Conservation (phyloP, 169 alveolate species). For the Plasmodium vinckei region DNA sequence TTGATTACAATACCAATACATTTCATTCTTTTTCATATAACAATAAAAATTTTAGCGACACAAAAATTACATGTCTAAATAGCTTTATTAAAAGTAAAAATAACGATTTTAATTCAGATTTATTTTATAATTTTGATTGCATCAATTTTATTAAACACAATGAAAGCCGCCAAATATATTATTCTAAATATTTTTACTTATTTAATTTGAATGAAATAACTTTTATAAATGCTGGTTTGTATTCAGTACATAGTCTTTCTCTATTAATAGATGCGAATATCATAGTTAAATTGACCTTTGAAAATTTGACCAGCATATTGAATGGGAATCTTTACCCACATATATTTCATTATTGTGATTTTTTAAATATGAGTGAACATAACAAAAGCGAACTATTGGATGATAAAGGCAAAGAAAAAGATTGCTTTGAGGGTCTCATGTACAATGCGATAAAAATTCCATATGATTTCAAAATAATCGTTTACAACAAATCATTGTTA, state of each 20-base stretch:
- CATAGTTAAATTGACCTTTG: conserved; percentile 20
- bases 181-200: conserved; percentile 53
- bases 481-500: conserved; percentile 30
- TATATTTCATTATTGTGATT: conserved; percentile 37
- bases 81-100: conserved; percentile 31
- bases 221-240: conserved; percentile 54
- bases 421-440: background rate
- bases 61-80: conserved; percentile 8
- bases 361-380: background rate
- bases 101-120: conserved; percentile 27
- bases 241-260: conserved; percentile 35
- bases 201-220: conserved; percentile 41
- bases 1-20: background rate
- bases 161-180: conserved; percentile 28
- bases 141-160: conserved; percentile 40
- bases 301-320: conserved; percentile 21
- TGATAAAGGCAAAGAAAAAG: conserved; percentile 1
- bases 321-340: conserved; percentile 34
- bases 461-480: conserved; percentile 42
- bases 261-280: conserved; percentile 39
- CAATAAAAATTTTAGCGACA: background rate
- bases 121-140: conserved; percentile 52
- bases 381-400: no score
- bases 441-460: conserved; percentile 34
- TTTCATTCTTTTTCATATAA: background rate